Conservation (phyloP, 148 eudicot species). For the Fagopyrum tataricum region DNA sequence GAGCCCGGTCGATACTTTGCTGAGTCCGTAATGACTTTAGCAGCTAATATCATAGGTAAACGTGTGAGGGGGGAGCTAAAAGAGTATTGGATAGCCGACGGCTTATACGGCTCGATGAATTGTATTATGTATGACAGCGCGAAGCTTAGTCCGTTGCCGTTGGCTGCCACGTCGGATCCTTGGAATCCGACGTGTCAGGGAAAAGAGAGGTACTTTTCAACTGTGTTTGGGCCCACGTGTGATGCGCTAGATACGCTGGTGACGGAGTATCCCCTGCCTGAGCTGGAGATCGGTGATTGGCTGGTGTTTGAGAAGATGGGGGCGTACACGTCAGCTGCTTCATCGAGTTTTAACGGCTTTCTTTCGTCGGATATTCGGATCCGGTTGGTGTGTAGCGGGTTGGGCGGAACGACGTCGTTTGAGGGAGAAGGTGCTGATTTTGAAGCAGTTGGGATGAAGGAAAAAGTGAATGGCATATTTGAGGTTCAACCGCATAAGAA, state of each 20-base stretch:
- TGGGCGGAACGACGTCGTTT: background rate
- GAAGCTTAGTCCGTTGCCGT: background rate
- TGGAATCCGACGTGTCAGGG: background rate
- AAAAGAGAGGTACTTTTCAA: background rate
- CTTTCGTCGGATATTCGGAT: background rate
- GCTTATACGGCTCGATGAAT: background rate
- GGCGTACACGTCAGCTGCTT: background rate
- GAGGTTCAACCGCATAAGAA: too few species aligned
- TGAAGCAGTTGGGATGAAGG: background rate
- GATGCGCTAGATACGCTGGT: background rate
- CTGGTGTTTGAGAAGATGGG: background rate
- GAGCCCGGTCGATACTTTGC: background rate
- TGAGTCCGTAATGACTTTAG: background rate
- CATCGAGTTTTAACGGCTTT: background rate
- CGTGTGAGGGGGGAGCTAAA: background rate
- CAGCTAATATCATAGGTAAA: background rate
- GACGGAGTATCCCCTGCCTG: background rate
- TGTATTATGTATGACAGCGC: background rate
- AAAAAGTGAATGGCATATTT: too few species aligned
- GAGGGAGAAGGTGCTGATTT: background rate
- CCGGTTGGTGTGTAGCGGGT: background rate
- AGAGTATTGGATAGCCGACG: background rate
- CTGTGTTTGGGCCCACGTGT: background rate
- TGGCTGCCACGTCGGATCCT: background rate
- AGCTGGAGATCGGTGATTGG: background rate